A percentile compares a stretch with the other conserved stretches of the same genome.
phyloP scores from a whole-genome alignment of 768 basidiomycete species.

The Fibroporia radiculosa region DNA sequence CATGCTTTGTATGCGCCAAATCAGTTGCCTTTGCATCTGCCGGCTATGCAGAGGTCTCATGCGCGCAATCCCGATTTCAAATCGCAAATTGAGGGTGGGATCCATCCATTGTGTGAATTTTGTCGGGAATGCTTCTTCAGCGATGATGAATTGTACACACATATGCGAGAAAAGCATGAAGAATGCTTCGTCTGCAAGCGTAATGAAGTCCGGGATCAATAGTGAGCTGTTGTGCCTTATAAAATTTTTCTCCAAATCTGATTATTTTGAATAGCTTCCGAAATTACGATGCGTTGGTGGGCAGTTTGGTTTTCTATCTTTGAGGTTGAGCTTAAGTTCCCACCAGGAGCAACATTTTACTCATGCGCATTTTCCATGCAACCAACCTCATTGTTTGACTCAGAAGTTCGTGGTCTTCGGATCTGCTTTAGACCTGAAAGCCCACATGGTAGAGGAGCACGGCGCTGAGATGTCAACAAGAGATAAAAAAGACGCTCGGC shows the following conservation, averaged over 20 bases:
- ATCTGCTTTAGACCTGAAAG: constrained; percentile 80
- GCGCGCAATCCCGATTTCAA: constrained; percentile 30
- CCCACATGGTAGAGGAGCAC: constrained; percentile 83
- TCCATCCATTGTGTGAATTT: constrained; percentile 80
- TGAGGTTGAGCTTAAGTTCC: not conserved
- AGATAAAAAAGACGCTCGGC: constrained; percentile 60
- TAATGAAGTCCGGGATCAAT: constrained; percentile 71
- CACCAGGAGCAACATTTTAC: constrained; percentile 69
- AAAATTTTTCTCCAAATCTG: not conserved
- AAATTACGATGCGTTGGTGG: constrained; percentile 69
- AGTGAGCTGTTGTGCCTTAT: constrained; percentile 48
- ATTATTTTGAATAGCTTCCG: constrained; percentile 49
- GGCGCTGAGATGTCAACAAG: constrained; percentile 64
- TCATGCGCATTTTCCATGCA: constrained; percentile 71
- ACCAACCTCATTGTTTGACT: constrained; percentile 61
- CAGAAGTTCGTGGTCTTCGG: constrained; percentile 95
- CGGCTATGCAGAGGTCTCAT: constrained; percentile 44
- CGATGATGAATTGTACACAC: constrained; percentile 88
- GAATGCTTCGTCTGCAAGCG: constrained; percentile 95
- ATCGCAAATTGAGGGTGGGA: constrained; percentile 60
- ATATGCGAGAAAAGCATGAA: constrained; percentile 91
- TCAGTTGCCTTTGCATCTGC: constrained; percentile 65
- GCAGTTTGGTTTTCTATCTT: constrained; percentile 2
- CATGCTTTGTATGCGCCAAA: constrained; percentile 73
- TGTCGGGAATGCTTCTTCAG: constrained; percentile 90